Conservation (phyloP, 208 protist species). For the Angomonas deanei region DNA sequence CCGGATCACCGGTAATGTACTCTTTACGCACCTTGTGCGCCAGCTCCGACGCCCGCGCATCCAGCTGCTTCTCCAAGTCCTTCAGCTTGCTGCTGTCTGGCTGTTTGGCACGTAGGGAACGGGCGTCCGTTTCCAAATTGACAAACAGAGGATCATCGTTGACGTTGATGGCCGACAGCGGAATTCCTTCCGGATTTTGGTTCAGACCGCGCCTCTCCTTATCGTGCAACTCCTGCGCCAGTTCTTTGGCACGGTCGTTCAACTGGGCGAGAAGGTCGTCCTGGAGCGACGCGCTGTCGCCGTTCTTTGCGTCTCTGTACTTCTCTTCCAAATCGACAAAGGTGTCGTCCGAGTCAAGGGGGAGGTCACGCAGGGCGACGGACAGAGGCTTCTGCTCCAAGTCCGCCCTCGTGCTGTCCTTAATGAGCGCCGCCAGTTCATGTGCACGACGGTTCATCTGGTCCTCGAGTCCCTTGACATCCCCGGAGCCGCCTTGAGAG, state of each 20-base stretch:
- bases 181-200: slow-evolving; percentile 42
- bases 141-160: slow-evolving; percentile 43
- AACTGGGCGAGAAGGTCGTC: slow-evolving; percentile 19
- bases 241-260: slow-evolving; percentile 43
- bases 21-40: slow-evolving; percentile 24
- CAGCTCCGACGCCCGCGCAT: slow-evolving; percentile 32
- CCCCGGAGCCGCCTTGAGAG: slow-evolving; percentile 4
- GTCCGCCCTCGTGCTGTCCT: slow-evolving; percentile 30
- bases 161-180: slow-evolving; percentile 34
- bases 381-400: slow-evolving; percentile 45
- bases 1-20: slow-evolving; percentile 22
- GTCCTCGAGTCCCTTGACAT: slow-evolving; percentile 40
- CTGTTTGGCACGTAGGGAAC: slow-evolving; percentile 15
- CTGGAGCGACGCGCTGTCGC: slow-evolving; percentile 9
- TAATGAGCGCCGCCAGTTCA: slow-evolving; percentile 35
- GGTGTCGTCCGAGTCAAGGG: slow-evolving; percentile 33
- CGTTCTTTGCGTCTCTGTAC: slow-evolving; percentile 32
- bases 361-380: slow-evolving; percentile 42
- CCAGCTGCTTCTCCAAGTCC: slow-evolving; percentile 30
- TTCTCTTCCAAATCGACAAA: slow-evolving; percentile 42
- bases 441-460: slow-evolving; percentile 51
- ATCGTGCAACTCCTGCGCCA: slow-evolving; percentile 30
- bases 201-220: slow-evolving; percentile 26
- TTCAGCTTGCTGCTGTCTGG: slow-evolving; percentile 14
- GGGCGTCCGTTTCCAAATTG: slow-evolving; percentile 37